phyloP scores from a whole-genome alignment of 2,329 filamentous ascomycete genomes.

The Meredithiella fracta region DNA sequence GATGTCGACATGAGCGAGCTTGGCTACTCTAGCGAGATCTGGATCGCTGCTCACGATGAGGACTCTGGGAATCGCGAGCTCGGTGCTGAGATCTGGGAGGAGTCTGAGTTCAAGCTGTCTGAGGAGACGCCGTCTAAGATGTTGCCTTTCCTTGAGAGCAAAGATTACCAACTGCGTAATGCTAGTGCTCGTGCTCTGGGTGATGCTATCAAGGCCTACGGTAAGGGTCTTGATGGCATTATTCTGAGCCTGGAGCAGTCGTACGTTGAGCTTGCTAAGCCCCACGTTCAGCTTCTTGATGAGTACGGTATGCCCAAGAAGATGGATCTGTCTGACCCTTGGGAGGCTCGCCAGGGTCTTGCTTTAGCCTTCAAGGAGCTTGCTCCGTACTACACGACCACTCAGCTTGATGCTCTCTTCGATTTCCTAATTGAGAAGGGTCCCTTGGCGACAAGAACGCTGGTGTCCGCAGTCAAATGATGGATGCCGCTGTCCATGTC shows the following conservation, averaged over 20 bases:
- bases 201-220: slow-evolving; percentile 49
- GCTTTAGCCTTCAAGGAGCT: slow-evolving; percentile 76
- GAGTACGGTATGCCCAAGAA: slow-evolving; percentile 91
- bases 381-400: slow-evolving; percentile 48
- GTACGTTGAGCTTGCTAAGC: slow-evolving; percentile 68
- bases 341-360: slow-evolving; percentile 81
- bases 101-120: slow-evolving; percentile 61
- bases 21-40: slow-evolving; percentile 76
- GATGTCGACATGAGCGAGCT: slow-evolving; percentile 85
- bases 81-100: slow-evolving; percentile 83
- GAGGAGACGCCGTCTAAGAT: slow-evolving; percentile 49
- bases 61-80: slow-evolving; percentile 72
- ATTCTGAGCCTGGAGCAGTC: slow-evolving; percentile 49
- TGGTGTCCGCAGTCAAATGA: slow-evolving; percentile 72
- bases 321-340: slow-evolving; percentile 71
- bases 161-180: slow-evolving; percentile 65
- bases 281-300: slow-evolving; percentile 68
- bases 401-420: slow-evolving; percentile 61
- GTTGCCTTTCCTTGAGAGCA: slow-evolving; percentile 62
- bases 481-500: slow-evolving; percentile 69
- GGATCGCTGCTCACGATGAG: slow-evolving; percentile 85
- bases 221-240: slow-evolving; percentile 42
- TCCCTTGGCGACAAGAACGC: slow-evolving; percentile 71
- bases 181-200: slow-evolving; percentile 71
- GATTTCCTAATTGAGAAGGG: slow-evolving; percentile 73